phyloP scores from a whole-genome alignment of 2,329 filamentous ascomycete species.

The Alternaria brassicae region DNA sequence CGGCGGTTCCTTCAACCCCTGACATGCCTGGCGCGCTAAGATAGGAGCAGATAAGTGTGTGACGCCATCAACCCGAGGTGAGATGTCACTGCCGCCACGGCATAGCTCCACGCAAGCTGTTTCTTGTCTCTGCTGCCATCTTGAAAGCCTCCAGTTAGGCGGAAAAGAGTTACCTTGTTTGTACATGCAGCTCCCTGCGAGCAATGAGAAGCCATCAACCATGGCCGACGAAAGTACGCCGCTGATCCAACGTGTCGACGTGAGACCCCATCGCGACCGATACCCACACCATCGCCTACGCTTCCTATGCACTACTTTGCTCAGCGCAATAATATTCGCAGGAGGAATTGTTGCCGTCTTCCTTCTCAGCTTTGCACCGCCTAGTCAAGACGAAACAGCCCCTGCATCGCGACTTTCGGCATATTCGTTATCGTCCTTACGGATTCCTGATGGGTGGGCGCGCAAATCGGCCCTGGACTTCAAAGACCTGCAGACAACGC shows the following conservation, averaged over 20 bases:
- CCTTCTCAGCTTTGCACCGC: slow-evolving; percentile 48
- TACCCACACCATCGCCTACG: slow-evolving; percentile 65
- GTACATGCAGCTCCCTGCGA: slow-evolving; percentile 23
- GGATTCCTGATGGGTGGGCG: slow-evolving; percentile 51
- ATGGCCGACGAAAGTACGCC: slow-evolving; percentile 68
- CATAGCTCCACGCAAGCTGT: slow-evolving; percentile 11
- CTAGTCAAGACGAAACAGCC: slow-evolving; percentile 38
- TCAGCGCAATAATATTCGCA: slow-evolving; percentile 48
- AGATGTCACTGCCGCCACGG: neutral
- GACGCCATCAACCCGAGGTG: slow-evolving; percentile 14
- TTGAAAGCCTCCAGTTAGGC: slow-evolving; percentile 7
- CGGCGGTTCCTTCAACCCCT: slow-evolving; percentile 7
- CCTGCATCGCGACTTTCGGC: slow-evolving; percentile 7
- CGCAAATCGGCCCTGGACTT: slow-evolving; percentile 58
- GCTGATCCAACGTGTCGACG: slow-evolving; percentile 69
- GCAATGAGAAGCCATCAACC: slow-evolving; percentile 38
- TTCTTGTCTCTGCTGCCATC: neutral
- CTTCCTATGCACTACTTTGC: slow-evolving; percentile 69
- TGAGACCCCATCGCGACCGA: slow-evolving; percentile 59
- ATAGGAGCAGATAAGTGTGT: slow-evolving; percentile 21
- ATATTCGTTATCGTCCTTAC: slow-evolving; percentile 27
- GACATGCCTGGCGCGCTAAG: slow-evolving; percentile 13
- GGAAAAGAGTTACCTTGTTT: neutral
- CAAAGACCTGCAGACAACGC: slow-evolving; percentile 62
- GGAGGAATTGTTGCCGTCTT: slow-evolving; percentile 50